Evolutionary conservation across 257 asterid species (phyloP).

Genomic region (Leonotis leonurus): DNA sequence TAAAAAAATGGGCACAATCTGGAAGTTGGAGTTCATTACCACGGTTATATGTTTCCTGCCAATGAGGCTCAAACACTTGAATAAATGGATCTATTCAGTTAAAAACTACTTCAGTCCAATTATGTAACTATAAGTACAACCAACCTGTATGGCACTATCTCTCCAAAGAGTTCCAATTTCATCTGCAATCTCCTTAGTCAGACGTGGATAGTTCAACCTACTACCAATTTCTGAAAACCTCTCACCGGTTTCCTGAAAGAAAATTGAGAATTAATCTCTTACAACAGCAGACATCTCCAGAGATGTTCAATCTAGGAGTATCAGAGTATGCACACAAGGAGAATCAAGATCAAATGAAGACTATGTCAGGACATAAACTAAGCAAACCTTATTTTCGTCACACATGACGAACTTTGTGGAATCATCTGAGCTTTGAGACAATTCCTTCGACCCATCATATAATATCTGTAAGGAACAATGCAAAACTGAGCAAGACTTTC

Average conservation of each 20-base stretch:
- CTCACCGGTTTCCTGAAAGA: conserved; percentile 74
- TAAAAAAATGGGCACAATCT: conserved; percentile 83
- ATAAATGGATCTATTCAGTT: neutral
- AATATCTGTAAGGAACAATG: conserved; percentile 47
- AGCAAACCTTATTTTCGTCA: conserved; percentile 72
- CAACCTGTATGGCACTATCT: conserved; percentile 87
- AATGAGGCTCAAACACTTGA: conserved; percentile 25
- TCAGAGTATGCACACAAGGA: neutral
- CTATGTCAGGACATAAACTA: neutral
- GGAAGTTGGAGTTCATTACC: conserved; percentile 96
- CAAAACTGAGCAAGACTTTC: conserved; percentile 11
- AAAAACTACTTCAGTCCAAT: conserved; percentile 6
- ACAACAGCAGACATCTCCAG: neutral
- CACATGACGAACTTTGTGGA: conserved; percentile 55
- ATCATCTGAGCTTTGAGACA: conserved; percentile 61
- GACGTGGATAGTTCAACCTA: conserved; percentile 65
- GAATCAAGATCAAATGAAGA: conserved; percentile 1
- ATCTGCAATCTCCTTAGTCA: conserved; percentile 61
- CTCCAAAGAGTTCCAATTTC: conserved; percentile 83
- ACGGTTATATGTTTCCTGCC: conserved; percentile 71
- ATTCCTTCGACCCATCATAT: conserved; percentile 84
- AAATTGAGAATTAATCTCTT: neutral
- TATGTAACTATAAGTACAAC: conserved; percentile 12
- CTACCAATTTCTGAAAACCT: conserved; percentile 84
- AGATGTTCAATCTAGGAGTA: conserved; percentile 5